Percentiles rank a stretch among this genome's conserved stretches.
Conservation (phyloP, 495 filamentous ascomycete species). For the Neurospora sp. region DNA sequence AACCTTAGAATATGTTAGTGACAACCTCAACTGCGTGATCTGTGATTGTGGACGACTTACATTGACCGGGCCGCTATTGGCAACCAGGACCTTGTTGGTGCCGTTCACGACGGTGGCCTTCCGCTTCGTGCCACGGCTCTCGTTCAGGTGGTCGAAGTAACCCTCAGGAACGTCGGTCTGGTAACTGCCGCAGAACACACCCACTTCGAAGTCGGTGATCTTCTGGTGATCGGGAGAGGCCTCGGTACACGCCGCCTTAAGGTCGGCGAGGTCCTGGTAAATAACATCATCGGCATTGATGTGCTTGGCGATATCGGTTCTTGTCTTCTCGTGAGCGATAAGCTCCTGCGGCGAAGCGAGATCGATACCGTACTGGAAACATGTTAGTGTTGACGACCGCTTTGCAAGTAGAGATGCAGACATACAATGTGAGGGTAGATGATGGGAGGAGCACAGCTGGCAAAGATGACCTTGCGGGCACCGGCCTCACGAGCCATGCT, state of each 20-base stretch:
- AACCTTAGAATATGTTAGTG: neutral
- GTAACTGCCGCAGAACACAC: conserved; percentile 90
- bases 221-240: conserved; percentile 42
- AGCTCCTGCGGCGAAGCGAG: conserved; percentile 74
- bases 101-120: conserved; percentile 27
- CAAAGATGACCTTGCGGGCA: conserved; percentile 84
- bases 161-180: conserved; percentile 70
- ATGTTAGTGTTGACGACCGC: neutral
- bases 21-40: neutral
- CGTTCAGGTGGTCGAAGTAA: conserved; percentile 82
- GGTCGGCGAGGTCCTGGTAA: conserved; percentile 76
- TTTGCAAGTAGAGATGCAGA: neutral
- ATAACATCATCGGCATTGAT: conserved; percentile 91
- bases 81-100: neutral
- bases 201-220: conserved; percentile 71
- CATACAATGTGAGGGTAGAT: conserved; percentile 45
- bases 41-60: neutral
- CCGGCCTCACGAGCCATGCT: conserved; percentile 87
- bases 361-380: conserved; percentile 68
- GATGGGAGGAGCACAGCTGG: conserved; percentile 78
- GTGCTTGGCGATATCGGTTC: conserved; percentile 57
- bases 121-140: conserved; percentile 59
- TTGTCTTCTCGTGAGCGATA: conserved; percentile 68
- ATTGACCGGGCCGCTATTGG: conserved; percentile 16
- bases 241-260: conserved; percentile 71